Base-by-base conservation (phyloP, 768 basidiomycete genomes). In the Leccinum olivaceopallidum region DNA sequence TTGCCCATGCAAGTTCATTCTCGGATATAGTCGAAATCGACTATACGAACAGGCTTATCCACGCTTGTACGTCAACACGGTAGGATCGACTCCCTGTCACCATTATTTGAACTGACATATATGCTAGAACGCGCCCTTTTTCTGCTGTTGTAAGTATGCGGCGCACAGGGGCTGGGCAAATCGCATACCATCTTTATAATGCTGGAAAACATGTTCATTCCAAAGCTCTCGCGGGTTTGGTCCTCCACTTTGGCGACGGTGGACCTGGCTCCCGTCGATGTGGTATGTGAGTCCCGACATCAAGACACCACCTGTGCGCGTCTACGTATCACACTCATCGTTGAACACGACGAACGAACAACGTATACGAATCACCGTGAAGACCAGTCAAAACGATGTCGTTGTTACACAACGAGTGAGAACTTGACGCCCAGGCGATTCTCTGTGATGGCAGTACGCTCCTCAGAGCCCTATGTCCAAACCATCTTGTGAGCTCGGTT, bases 11-110 rank as follows among this genome's bases (percentile, higher is more conserved):
- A 12, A 20, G 12, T 32, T 37, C 22, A 55, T 26, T 20, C 47
- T 39, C 37, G 32, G 20, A 12, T 63, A 79, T 55, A 70, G 12
- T 75, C 76, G 52, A 73, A 70, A 24, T 60, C 57, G 12, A 57
- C 54, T 32, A 32, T 32, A 12, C 32, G 32, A 32, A 32, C 10
- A 32, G 32, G 32, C 32, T 32, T 3, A 32, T 63, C 76, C 75
- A 6, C 76, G 87, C 0, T 55, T 88, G 6, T 89, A 89, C 65
- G 64, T 88, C 13, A 89, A 89, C 65, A 87, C 86, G 3, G 87
- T 85, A 64, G 75, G 53, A 32, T 12, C 22, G 48, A 53, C 22
- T n/a, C 37, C 26, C 5, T 14, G 36, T 36, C 36, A 24, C 58
- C 28, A 12, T 51, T 13, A 12, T 51, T 13, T 55, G 48, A 18